Base-by-base conservation (phyloP, 345 rosid genomes). In the Murraya koenigii region DNA sequence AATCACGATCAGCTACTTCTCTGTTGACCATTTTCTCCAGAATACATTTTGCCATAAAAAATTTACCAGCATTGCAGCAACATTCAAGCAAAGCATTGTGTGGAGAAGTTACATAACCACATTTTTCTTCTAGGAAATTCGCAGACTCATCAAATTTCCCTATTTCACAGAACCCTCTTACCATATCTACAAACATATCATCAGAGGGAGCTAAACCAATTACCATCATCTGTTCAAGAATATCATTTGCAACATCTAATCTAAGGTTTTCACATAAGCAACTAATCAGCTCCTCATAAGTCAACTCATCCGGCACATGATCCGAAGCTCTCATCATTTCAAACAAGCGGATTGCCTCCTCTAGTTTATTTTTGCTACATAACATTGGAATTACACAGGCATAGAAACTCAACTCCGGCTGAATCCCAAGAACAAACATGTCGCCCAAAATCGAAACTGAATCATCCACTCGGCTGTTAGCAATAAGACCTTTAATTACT, bases 31-130 rank as follows among this genome's bases (percentile, higher is more conserved):
- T 84, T 74, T 82, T 82, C 68, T 74, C 85, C 26, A 85, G 74
- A 25, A 82, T 59, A 73, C 70, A 60, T 68, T 81, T 84, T n/a
- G 90, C 93, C 76, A 81, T 17, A 55, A 44, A 66, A 81, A 84
- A 75, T 4, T 80, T 62, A 78, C 77, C 88, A 28, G 82, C 87
- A 74, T 55, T 71, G 78, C 88, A 85, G 77, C 85, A 89, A 38
- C 87, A 77, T 67, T 66, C 76, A 62, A 89, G 86, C 85, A 89
- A 69, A 74, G 83, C 87, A 79, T 86, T 88, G 66, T 84, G 63
- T 22, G 88, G 87, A 81, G 84, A 78, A 75, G 84, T 78, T 58
- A 61, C 62, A 41, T 75, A 39, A 75, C 69, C 64, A 17, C 80
- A 71, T 71, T 84, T 77, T 33, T 78, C 83, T 87, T 85, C 87